Percentiles rank a stretch among this genome's conserved stretches.
Conservation (phyloP, 2,329 filamentous ascomycete species). For the Alternaria ethzedia region DNA sequence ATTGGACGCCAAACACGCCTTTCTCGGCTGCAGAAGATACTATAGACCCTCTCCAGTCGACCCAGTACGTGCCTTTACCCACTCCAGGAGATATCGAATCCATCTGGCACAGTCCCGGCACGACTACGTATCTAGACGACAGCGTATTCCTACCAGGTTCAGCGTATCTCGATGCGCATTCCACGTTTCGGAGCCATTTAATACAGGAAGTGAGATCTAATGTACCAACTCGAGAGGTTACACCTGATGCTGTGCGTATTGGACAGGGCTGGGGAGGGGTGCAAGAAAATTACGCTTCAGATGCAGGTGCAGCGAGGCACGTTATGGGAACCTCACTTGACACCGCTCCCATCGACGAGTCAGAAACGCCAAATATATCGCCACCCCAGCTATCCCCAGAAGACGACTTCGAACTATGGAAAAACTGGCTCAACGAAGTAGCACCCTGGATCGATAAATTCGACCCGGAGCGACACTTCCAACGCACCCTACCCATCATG, state of each 20-base stretch:
- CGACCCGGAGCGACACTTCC: constrained; percentile 61
- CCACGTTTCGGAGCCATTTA: constrained; percentile 23
- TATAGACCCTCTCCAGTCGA: neutral
- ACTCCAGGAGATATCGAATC: neutral
- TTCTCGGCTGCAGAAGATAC: neutral
- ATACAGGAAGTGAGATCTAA: constrained; percentile 21
- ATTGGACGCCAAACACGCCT: neutral
- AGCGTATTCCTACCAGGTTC: constrained; percentile 22
- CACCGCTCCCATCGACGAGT: neutral
- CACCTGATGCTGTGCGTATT: constrained; percentile 5
- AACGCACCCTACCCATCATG: constrained; percentile 58
- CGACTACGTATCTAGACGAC: constrained; percentile 10
- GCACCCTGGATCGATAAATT: constrained; percentile 66
- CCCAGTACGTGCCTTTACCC: neutral
- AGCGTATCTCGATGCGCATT: constrained; percentile 24
- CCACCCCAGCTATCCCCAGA: constrained; percentile 10
- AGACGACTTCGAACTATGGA: constrained; percentile 22
- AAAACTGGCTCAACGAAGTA: constrained; percentile 59
- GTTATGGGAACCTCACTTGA: neutral
- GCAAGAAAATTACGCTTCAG: neutral
- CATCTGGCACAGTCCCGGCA: constrained; percentile 3
- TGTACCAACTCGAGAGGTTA: constrained; percentile 12
- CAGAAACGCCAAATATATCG: neutral
- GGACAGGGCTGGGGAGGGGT: neutral
- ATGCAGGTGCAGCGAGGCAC: neutral